Base-by-base conservation (phyloP, 352 stramenopile species). In the Albugo laibachii region DNA sequence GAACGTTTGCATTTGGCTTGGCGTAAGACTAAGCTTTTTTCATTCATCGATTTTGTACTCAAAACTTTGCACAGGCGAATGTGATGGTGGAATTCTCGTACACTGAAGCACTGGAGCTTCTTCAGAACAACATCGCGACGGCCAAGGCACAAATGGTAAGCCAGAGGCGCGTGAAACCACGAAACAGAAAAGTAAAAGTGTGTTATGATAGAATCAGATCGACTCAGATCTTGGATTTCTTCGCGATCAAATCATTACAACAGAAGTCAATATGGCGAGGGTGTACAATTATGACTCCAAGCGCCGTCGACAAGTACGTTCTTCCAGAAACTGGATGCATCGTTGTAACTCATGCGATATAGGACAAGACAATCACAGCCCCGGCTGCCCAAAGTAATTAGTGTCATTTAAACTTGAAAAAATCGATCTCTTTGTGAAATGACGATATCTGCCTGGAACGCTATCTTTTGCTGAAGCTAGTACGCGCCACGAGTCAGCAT, bases 41-140 rank as follows among this genome's bases (percentile, higher is more conserved):
- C 19, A 31, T 11, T 58, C 5, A 39, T 14, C 35, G 37, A 19
- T n/a, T 20, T 46, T 0, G 27, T 49, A 16, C 12, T 20, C 13
- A 13, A 8, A 16, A n/a, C 18, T 19, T 41, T n/a, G 3, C 4
- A 2, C 36, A 75, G 34, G 93, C 92, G 13, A 96, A 97, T 69
- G 86, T 97, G 27, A 97, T 97, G 88, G 75, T 97, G 52, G 92
- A 98, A 58, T 97, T 97, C 61, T 92, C 85, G 41, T 97, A 97
- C 57, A 77, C 96, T n/a, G 93, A 98, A 56, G 92, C 92, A 11
- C 67, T 95, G 35, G 71, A 82, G 39, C 56, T 96, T 72, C 63
- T 95, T 66, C 54, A 82, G 51, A 57, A 65, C 48, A 93, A 89
- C 55, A 56, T 92, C 49, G 50, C 67, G 8, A 61, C 61, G 5